Conservation (phyloP, 2,329 filamentous ascomycete species). For the Arthrobotrys megalospora region DNA sequence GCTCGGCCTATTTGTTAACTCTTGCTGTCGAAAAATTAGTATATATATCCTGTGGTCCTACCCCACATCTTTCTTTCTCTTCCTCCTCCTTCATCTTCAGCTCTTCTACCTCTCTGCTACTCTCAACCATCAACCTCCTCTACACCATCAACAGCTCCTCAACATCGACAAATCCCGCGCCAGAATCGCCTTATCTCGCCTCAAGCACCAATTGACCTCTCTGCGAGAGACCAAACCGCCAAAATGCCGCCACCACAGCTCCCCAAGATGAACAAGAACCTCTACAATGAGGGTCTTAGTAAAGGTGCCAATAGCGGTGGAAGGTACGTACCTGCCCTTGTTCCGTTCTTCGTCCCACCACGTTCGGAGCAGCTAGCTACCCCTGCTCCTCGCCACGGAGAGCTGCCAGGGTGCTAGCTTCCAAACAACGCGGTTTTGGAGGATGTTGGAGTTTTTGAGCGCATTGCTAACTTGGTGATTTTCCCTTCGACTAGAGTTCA, state of each 20-base stretch:
- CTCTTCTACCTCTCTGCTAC: not conserved
- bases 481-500: conserved; percentile 6
- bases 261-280: conserved; percentile 47
- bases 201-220: not conserved
- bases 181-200: not conserved
- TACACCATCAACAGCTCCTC: not conserved
- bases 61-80: no score
- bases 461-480: conserved; percentile 1
- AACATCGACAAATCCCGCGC: not conserved
- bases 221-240: not conserved
- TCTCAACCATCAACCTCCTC: not conserved
- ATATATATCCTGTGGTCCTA: conserved; percentile 5
- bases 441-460: conserved; percentile 14
- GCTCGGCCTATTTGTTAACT: not conserved
- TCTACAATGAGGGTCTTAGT: conserved; percentile 48
- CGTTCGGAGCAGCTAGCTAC: conserved; percentile 3
- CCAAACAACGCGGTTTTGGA: conserved; percentile 3
- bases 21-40: not conserved
- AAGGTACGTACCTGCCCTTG: conserved; percentile 30
- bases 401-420: conserved; percentile 1
- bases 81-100: no score
- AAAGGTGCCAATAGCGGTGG: conserved; percentile 43
- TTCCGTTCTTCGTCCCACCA: not conserved
- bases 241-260: conserved; percentile 50
- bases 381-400: not conserved